Evolutionary conservation across 805 yeast genomes (phyloP), one percentile per base, ranked within the genome.

Genomic region (Lachancea kluyveri): DNA sequence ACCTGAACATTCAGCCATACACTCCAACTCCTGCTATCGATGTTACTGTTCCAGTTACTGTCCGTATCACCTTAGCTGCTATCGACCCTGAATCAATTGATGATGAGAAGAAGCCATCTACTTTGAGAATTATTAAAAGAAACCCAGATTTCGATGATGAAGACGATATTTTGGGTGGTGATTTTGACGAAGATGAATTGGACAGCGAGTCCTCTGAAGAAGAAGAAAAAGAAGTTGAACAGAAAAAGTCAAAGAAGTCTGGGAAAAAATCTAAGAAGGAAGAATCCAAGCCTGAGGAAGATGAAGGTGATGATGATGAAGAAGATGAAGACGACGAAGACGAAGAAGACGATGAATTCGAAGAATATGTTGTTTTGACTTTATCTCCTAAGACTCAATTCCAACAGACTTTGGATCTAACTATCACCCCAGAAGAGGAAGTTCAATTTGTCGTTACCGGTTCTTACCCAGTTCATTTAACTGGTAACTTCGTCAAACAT

Each of bases 401-500:
- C 62, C 99, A 92, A 70, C 97, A 90, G 71, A 68, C 94, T 35
- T 60, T 92, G 36, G 96, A 92, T 56, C 65, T 92, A 45, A 84
- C 94, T 53, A 81, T 92, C 54, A 73, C 80, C 34, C 95, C 97
- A 53, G 90, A 79, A 53, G 98, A 92, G 67, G 95, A 88, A 56
- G 86, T 92, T 41, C 78, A 70, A 68, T 92, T 92, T 55, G 94
- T 86, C 54, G 96, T 84, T 36, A 82, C 95, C 41, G 98, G 98
- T 56, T 86, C 96, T 17, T 90, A 87, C 69, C 82, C 94, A 45
- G 71, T 92, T 45, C 94, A 90, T 61, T 68, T 92, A 50, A 70
- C 84, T 47, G 99, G 99, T 69, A 90, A 92, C 79, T 87, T 80
- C 65, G 80, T 92, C 55, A 94, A 84, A 62, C 96, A 88, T 64